Conservation (phyloP, 108 stramenopile species). For the Pseudonitzschia delicatissima region DNA sequence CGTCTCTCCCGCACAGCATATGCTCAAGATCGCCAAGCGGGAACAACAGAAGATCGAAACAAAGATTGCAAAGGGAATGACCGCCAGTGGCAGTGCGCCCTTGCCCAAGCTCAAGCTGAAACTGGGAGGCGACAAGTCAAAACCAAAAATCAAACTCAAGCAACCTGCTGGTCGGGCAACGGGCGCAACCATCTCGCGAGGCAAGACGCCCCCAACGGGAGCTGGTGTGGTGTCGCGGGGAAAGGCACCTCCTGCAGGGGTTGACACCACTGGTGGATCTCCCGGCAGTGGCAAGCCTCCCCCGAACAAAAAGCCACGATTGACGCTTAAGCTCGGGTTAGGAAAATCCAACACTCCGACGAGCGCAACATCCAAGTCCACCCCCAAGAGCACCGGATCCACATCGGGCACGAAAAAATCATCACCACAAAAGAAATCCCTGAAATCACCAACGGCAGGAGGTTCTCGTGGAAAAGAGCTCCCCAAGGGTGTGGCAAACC, state of each 20-base stretch:
- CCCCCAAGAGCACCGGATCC: slow-evolving; percentile 18
- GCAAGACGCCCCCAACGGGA: slow-evolving; percentile 16
- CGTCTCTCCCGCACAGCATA: slow-evolving; percentile 57
- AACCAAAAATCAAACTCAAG: slow-evolving; percentile 10
- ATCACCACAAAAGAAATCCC: slow-evolving; percentile 30
- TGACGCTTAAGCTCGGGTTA: slow-evolving; percentile 28
- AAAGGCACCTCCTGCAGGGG: slow-evolving; percentile 1
- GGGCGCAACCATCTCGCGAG: slow-evolving; percentile 17
- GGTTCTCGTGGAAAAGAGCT: slow-evolving; percentile 46
- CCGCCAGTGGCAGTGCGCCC: no score
- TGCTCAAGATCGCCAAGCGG: slow-evolving; percentile 56
- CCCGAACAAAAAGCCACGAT: slow-evolving; percentile 33
- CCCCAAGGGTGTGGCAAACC: slow-evolving; percentile 39
- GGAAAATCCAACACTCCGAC: slow-evolving; percentile 1
- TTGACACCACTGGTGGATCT: not conserved
- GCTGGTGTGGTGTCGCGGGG: not conserved
- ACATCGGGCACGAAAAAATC: slow-evolving; percentile 42
- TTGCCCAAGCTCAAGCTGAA: slow-evolving; percentile 20
- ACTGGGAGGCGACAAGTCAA: slow-evolving; percentile 13
- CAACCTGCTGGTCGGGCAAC: slow-evolving; percentile 16
- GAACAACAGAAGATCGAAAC: slow-evolving; percentile 55
- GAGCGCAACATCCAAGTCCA: not conserved
- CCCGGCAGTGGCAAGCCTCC: not conserved
- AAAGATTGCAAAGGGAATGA: not conserved
- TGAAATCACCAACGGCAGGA: slow-evolving; percentile 32